A percentile compares a stretch with the other conserved stretches of the same genome.
These are phyloP conservation scores for Hemisphaericaspora xylofermentans DNA, from an alignment of 1,139 yeast species.

Conservation along the genomic window DNA sequence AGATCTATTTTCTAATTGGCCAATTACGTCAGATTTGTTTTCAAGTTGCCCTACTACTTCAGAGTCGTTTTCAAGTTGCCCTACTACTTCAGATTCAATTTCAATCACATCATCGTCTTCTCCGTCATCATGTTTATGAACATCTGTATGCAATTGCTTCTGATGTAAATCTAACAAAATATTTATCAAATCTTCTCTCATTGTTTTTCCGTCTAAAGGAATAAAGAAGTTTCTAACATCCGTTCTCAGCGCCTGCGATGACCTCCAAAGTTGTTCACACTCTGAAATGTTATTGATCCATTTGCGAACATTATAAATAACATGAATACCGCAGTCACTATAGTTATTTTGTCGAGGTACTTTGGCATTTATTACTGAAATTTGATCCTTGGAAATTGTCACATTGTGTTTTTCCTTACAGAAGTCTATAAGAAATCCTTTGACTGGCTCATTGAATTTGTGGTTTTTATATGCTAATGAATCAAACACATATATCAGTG, in stretches of 20 bases:
- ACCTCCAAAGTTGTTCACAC: conserved; percentile 55
- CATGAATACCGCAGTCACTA: conserved; percentile 95
- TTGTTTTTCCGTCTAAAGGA: conserved; percentile 32
- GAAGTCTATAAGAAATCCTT: conserved; percentile 63
- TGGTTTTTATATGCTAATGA: conserved; percentile 66
- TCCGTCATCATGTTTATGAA: conserved; percentile 14
- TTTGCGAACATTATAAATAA: conserved; percentile 71
- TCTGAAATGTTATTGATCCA: conserved; percentile 54
- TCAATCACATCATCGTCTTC: conserved; percentile 27
- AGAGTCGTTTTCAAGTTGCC: no score
- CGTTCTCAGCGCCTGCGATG: conserved; percentile 6
- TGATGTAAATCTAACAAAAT: conserved; percentile 28
- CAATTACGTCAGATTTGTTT: no score
- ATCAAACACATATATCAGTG: conserved; percentile 71
- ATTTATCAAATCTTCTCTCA: conserved; percentile 32
- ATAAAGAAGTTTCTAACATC: conserved; percentile 24
- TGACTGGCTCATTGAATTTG: conserved; percentile 54
- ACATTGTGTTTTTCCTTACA: conserved; percentile 64
- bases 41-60: no score
- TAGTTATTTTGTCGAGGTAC: conserved; percentile 87
- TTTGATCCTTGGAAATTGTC: conserved; percentile 43
- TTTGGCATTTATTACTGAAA: conserved; percentile 46
- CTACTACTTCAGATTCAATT: conserved; percentile 2
- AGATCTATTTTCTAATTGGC: no score
- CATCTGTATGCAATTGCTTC: conserved; percentile 11